A percentile compares a stretch with the other conserved stretches of the same genome.
phyloP scores from a whole-genome alignment of 495 filamentous ascomycete genomes.

The Penicillium ochrochloron region DNA sequence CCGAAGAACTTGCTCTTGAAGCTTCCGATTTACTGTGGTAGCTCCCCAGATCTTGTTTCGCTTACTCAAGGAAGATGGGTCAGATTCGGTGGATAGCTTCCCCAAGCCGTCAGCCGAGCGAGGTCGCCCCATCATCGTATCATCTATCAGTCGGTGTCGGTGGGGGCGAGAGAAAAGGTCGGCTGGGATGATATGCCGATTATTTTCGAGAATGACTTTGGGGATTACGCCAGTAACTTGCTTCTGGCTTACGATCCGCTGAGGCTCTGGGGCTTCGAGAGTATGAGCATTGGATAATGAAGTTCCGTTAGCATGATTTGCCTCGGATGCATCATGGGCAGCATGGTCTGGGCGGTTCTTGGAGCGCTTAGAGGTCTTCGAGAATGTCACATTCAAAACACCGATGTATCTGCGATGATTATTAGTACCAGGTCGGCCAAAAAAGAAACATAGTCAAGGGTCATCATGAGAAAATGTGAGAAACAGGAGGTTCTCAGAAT shows the following conservation, averaged over 20 bases:
- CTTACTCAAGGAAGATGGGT: constrained; percentile 38
- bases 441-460: neutral
- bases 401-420: constrained; percentile 80
- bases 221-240: constrained; percentile 69
- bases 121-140: constrained; percentile 21
- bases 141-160: constrained; percentile 38
- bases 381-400: constrained; percentile 95
- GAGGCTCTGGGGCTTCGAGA: constrained; percentile 45
- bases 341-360: constrained; percentile 45
- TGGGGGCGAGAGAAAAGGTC: constrained; percentile 63
- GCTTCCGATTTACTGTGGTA: constrained; percentile 86
- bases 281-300: constrained; percentile 22
- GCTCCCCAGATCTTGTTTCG: constrained; percentile 82
- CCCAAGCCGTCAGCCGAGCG: constrained; percentile 27
- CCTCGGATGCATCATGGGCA: constrained; percentile 25
- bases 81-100: constrained; percentile 21
- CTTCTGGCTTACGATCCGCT: constrained; percentile 80
- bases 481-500: neutral
- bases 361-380: constrained; percentile 74
- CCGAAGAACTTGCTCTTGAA: constrained; percentile 90
- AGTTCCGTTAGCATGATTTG: constrained; percentile 27
- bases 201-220: constrained; percentile 93
- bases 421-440: neutral
- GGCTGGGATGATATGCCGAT: constrained; percentile 91
- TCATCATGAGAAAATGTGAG: neutral